phyloP scores from a whole-genome alignment of 495 filamentous ascomycete species.

The Aspergillus olivimuriae region DNA sequence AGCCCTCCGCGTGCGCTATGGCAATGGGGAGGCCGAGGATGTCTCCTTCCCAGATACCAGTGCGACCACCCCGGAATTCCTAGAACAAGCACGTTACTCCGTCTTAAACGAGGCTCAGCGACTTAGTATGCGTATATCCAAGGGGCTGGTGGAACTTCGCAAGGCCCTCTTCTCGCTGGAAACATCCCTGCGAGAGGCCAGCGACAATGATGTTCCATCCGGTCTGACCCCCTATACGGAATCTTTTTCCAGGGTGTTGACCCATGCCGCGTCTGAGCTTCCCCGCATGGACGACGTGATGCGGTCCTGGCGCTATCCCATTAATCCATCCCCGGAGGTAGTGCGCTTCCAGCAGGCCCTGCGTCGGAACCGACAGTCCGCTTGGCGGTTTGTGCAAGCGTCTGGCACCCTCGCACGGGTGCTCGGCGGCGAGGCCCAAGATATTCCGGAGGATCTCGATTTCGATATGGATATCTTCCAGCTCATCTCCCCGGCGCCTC shows the following conservation, averaged over 20 bases:
- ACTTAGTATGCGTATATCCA: conserved; percentile 49
- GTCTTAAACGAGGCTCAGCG: conserved; percentile 45
- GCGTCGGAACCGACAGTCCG: conserved; percentile 49
- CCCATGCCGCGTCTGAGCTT: conserved; percentile 42
- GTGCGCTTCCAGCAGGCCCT: conserved; percentile 51
- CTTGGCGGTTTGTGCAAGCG: conserved; percentile 65
- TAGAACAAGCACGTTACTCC: conserved; percentile 37
- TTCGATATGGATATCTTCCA: conserved; percentile 32
- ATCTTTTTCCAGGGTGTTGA: conserved; percentile 43
- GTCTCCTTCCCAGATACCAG: conserved; percentile 37
- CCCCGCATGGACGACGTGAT: conserved; percentile 52
- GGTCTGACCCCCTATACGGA: conserved; percentile 29
- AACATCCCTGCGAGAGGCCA: conserved; percentile 23
- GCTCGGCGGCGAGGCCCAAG: conserved; percentile 43
- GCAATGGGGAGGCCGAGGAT: conserved; percentile 56
- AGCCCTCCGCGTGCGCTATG: conserved; percentile 51
- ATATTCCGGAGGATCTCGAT: conserved; percentile 20
- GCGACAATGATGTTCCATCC: conserved; percentile 9
- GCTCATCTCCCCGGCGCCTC: conserved; percentile 40
- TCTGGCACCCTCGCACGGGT: conserved; percentile 52
- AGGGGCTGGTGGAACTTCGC: conserved; percentile 50
- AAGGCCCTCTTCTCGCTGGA: conserved; percentile 51
- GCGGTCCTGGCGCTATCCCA: conserved; percentile 52
- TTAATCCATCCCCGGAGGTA: conserved; percentile 47
- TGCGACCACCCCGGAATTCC: conserved; percentile 19